Percentiles rank a stretch among this genome's conserved stretches.
Evolutionary conservation across 176 grass and related monocot species (phyloP).

Genomic region (Triticum monococcum): DNA sequence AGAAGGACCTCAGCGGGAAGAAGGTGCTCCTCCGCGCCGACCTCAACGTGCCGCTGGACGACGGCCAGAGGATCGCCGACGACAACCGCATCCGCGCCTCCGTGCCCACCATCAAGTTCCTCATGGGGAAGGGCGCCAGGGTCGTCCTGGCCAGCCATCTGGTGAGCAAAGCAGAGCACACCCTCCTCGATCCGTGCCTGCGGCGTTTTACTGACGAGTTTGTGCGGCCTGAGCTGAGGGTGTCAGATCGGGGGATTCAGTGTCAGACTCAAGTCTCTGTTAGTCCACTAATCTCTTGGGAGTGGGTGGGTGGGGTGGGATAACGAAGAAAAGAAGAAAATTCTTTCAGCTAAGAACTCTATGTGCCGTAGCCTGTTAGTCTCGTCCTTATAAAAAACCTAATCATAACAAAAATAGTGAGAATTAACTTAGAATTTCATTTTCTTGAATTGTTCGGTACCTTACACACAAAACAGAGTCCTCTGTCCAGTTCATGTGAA

Average conservation of each 20-base stretch:
- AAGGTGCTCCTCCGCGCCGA: conserved; percentile 73
- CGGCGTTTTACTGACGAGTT: not conserved
- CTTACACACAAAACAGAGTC: not conserved
- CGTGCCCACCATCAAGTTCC: conserved; percentile 79
- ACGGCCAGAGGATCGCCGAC: conserved; percentile 69
- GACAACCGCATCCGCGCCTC: conserved; percentile 80
- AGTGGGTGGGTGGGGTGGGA: too few species aligned
- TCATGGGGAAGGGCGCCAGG: conserved; percentile 63
- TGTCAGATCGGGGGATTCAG: not conserved
- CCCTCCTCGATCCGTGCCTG: not conserved
- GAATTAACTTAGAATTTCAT: too few species aligned
- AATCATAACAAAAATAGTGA: too few species aligned
- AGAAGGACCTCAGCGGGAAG: conserved; percentile 79
- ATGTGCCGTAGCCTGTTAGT: too few species aligned
- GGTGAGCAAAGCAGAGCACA: conserved; percentile 33
- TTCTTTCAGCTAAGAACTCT: too few species aligned
- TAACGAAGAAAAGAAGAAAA: too few species aligned
- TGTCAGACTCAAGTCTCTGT: not conserved
- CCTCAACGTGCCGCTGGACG: conserved; percentile 81
- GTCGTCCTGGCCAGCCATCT: conserved; percentile 73
- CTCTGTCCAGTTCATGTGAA: not conserved
- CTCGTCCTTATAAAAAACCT: too few species aligned
- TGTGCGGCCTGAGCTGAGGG: not conserved
- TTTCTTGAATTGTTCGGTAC: too few species aligned
- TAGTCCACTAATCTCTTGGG: too few species aligned